Evolutionary conservation across 768 basidiomycete genomes (phyloP), one percentile per base, ranked within the genome.

Genomic region (Russula sp.): DNA sequence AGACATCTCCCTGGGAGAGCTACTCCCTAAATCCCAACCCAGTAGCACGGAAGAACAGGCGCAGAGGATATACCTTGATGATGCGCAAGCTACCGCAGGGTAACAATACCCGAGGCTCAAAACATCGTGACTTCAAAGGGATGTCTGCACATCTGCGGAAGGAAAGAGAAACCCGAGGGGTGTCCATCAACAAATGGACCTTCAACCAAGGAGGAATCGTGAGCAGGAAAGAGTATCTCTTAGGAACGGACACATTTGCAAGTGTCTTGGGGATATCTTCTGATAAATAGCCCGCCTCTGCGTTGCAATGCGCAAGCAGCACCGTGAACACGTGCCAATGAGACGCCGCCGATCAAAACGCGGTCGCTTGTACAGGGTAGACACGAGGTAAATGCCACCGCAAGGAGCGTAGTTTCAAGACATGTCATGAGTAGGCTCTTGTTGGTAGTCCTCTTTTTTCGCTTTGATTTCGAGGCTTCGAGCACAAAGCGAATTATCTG

Each of bases 261-360:
- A 48, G 13, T 6, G 27, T 35, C n/a, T 42, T 20, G 11, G 35
- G 35, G 22, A 22, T 22, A 16, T n/a, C 13, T 37, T 39, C n/a
- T 39, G 37, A 54, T 61, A 55, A 57, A 52, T 53, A 53, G 22
- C 22, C 22, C 22, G 22, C 22, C 22, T 27, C 22, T 27, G 22
- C 22, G 14, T 40, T 45, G 37, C 35, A 63, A 63, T 42, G 62
- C 16, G 45, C 31, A 54, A 35, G 32, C 57, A 54, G 62, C 62
- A 59, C 52, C 13, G 51, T 18, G 6, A 22, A 58, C 50, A 58
- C 62, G 62, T 58, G 62, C 35, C 52, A 20, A 55, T 22, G 10
- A 54, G 20, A 42, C 14, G 51, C 50, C 62, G 44, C 47, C 44
- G 5, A 48, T 48, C 45, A 54, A 54, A 59, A 34, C 22, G 39